A percentile compares a stretch with the other conserved stretches of the same genome.
Evolutionary conservation across 2,329 filamentous ascomycete genomes (phyloP).

Genomic region (Cytospora paraplurivora): DNA sequence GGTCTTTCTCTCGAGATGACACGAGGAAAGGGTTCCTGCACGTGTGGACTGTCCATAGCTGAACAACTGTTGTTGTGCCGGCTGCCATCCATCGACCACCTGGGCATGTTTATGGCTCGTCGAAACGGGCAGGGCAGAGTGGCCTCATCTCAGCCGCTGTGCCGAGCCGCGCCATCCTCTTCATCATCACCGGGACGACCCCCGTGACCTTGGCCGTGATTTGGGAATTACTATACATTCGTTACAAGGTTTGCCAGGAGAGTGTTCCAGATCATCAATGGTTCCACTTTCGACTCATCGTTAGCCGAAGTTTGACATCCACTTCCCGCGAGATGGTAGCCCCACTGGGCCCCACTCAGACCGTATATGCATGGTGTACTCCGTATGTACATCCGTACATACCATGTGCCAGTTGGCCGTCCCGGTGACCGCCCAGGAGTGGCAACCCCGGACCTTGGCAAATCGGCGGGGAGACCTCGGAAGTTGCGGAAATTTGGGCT

Average conservation of each 20-base stretch:
- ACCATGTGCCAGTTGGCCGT: not conserved
- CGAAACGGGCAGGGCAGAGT: not conserved
- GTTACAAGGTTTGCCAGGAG: conserved; percentile 5
- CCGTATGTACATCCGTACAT: not conserved
- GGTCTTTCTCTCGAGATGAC: not conserved
- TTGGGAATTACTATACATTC: not conserved
- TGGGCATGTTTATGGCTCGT: no score
- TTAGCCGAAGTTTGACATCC: conserved; percentile 6
- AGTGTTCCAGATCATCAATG: conserved; percentile 8
- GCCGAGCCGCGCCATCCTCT: not conserved
- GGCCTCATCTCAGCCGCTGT: not conserved
- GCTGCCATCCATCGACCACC: not conserved
- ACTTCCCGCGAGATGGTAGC: conserved; percentile 21
- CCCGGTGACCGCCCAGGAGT: not conserved
- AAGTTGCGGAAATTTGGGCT: conserved; percentile 29
- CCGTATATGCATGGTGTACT: not conserved
- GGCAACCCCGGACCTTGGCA: conserved; percentile 21
- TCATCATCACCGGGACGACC: no score
- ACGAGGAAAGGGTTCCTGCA: not conserved
- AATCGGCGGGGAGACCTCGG: conserved; percentile 23
- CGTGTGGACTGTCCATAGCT: not conserved
- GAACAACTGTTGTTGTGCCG: not conserved
- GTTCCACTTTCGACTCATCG: conserved; percentile 8
- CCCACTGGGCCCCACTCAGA: conserved; percentile 1
- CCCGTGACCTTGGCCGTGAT: not conserved